Evolutionary conservation across 176 grass and related monocot genomes (phyloP).

Genomic region (Raddia distichophylla): DNA sequence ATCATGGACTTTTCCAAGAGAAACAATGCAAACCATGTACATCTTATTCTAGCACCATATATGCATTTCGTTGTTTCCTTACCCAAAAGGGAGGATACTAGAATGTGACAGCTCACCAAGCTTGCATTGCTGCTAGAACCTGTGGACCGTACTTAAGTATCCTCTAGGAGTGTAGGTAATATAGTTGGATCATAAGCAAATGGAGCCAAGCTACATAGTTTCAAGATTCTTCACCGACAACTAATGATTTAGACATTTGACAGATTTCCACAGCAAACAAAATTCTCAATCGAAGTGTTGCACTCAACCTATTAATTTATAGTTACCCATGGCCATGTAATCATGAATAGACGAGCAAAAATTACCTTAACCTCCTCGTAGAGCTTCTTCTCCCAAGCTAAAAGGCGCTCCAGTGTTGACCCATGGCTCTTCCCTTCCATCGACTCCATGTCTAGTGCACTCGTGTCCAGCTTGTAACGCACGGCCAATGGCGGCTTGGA

Average conservation of each 20-base stretch:
- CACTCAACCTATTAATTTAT: not conserved
- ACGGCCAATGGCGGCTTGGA: constrained; percentile 95
- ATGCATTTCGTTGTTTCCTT: constrained; percentile 17
- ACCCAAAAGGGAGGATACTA: not conserved
- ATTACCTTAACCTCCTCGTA: constrained; percentile 95
- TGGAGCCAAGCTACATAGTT: constrained; percentile 34
- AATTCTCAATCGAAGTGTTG: constrained; percentile 4
- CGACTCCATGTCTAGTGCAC: constrained; percentile 56
- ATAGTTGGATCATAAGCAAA: constrained; percentile 1
- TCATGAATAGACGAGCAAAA: not conserved
- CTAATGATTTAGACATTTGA: constrained; percentile 4
- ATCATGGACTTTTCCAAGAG: not conserved
- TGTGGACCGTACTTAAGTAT: not conserved
- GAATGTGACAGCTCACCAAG: constrained; percentile 11
- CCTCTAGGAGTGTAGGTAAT: not conserved
- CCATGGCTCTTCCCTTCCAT: constrained; percentile 78
- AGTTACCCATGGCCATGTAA: not conserved
- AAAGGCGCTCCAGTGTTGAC: constrained; percentile 84
- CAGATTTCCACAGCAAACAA: constrained; percentile 6
- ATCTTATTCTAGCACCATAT: constrained; percentile 29
- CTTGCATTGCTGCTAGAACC: constrained; percentile 4
- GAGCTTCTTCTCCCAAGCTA: constrained; percentile 99
- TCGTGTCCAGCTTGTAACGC: constrained; percentile 71
- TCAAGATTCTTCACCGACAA: constrained; percentile 16
- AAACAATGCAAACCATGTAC: not conserved